Evolutionary conservation across 176 grass and related monocot genomes (phyloP).

Genomic region (Pontederia crassipes): DNA sequence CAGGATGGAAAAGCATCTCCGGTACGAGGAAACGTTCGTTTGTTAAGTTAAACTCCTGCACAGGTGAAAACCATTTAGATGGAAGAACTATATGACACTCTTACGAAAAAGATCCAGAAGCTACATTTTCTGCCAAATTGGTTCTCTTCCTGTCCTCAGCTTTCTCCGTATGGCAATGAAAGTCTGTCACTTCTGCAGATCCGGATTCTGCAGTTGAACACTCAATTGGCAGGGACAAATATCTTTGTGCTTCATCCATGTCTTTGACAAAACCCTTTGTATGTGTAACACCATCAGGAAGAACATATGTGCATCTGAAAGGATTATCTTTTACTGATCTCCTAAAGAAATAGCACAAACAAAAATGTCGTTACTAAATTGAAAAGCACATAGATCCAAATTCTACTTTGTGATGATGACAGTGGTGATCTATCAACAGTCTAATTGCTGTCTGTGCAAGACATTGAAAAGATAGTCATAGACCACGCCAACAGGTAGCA

Average conservation of each 20-base stretch:
- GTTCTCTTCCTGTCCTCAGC: slow-evolving; percentile 33
- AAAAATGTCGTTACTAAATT: background rate
- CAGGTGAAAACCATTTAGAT: slow-evolving; percentile 24
- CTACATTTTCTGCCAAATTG: slow-evolving; percentile 84
- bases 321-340: slow-evolving; percentile 57
- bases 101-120: slow-evolving; percentile 1
- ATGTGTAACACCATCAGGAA: slow-evolving; percentile 76
- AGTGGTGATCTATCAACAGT: too few relatives aligned
- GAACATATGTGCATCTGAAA: slow-evolving; percentile 92
- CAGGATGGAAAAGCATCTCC: slow-evolving; percentile 82
- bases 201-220: slow-evolving; percentile 13
- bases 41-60: slow-evolving; percentile 78
- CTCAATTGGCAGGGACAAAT: slow-evolving; percentile 39
- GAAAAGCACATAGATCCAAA: background rate
- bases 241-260: slow-evolving; percentile 58
- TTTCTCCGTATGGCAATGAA: slow-evolving; percentile 24
- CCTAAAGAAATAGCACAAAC: slow-evolving; percentile 25
- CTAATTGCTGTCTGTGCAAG: too few relatives aligned
- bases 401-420: too few relatives aligned
- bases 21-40: slow-evolving; percentile 96
- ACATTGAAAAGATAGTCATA: too few relatives aligned
- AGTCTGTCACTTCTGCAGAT: slow-evolving; percentile 7
- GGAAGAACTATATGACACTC: slow-evolving; percentile 1
- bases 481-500: too few relatives aligned
- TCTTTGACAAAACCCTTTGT: slow-evolving; percentile 89